Percentiles rank a stretch among this genome's conserved stretches.
phyloP scores from a whole-genome alignment of 164 flowering plant genomes.

The Santalum album region DNA sequence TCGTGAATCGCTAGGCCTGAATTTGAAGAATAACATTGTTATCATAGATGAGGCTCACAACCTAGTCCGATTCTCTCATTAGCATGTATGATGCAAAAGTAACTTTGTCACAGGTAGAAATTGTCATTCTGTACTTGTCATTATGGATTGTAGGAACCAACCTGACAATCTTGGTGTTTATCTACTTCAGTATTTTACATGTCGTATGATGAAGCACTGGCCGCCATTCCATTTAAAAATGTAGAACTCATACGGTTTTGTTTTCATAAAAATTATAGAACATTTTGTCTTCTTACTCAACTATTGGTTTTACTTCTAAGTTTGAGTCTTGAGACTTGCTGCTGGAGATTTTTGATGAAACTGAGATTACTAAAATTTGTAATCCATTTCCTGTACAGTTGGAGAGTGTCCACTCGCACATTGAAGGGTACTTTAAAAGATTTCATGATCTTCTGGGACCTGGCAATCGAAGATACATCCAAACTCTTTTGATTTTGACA shows the following conservation, averaged over 20 bases:
- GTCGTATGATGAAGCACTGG: too few relatives aligned
- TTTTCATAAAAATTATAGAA: too few relatives aligned
- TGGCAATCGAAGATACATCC: conserved; percentile 89
- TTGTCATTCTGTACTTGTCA: neutral
- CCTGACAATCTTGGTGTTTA: neutral
- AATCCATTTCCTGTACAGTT: conserved; percentile 37
- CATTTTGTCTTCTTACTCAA: neutral
- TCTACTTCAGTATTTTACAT: too few relatives aligned
- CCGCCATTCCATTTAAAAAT: too few relatives aligned
- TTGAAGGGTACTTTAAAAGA: conserved; percentile 54
- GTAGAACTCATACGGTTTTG: too few relatives aligned
- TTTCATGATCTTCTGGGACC: conserved; percentile 72
- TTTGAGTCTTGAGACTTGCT: neutral
- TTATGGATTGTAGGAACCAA: neutral
- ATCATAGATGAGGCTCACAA: conserved; percentile 98
- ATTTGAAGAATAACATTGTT: conserved; percentile 64
- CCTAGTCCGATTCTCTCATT: conserved; percentile 89
- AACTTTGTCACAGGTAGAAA: conserved; percentile 60
- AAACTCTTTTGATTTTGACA: conserved; percentile 65
- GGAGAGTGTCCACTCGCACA: conserved; percentile 45
- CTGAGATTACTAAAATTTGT: neutral
- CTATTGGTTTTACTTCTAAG: neutral
- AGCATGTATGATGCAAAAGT: conserved; percentile 86
- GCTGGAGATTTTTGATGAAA: neutral
- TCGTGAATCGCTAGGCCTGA: conserved; percentile 84